Evolutionary conservation across 1,284 basidiomycete genomes (phyloP).

Genomic region (Irpex sp.): DNA sequence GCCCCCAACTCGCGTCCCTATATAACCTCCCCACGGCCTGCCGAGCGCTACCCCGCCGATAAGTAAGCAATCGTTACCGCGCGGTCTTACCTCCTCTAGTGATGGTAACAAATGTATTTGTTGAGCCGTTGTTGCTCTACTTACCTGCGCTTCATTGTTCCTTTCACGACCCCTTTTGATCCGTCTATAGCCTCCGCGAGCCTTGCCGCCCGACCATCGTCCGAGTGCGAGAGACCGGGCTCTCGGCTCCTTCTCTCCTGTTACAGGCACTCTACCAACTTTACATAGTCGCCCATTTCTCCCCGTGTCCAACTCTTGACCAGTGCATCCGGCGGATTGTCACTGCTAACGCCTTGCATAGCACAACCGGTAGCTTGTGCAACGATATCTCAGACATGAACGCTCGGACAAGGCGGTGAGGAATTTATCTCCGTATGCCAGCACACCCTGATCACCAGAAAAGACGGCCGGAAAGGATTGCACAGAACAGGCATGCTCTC

Average conservation of each 20-base stretch:
- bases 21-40: conserved; percentile 4
- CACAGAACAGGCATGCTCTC: background rate
- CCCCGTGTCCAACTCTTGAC: background rate
- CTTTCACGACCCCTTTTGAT: background rate
- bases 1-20: conserved; percentile 9
- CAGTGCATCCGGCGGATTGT: background rate
- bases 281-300: background rate
- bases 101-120: background rate
- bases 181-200: background rate
- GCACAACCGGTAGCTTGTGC: background rate
- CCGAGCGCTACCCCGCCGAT: background rate
- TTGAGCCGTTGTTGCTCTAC: background rate
- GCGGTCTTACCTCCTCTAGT: background rate
- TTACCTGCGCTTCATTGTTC: background rate
- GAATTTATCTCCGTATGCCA: background rate
- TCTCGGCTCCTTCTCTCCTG: conserved; percentile 1
- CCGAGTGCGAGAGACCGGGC: background rate
- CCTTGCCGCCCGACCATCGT: background rate
- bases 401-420: background rate
- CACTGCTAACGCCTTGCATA: background rate
- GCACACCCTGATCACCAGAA: background rate
- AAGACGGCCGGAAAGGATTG: background rate
- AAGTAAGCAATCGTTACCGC: background rate
- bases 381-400: no score
- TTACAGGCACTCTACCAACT: background rate